Base-by-base conservation (phyloP, 805 yeast genomes). In the Tetrapisispora nanseiensis region DNA sequence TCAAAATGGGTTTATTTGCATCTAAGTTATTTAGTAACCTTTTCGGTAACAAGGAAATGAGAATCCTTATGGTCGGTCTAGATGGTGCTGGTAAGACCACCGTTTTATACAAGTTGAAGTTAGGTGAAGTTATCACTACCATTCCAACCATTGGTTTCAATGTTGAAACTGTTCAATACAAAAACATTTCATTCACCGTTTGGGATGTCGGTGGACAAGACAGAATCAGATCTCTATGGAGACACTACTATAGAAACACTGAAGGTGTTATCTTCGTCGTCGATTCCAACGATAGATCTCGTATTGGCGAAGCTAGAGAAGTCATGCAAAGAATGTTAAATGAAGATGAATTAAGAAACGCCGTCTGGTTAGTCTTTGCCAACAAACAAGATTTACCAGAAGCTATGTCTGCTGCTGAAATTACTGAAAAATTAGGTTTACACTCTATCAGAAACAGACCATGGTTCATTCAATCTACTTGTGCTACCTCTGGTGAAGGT, bases 131-230 rank as follows among this genome's bases (percentile, higher is more conserved):
- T 60, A 95, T 87, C 62, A 86, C 95, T 59, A 87, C 96, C 41
- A 87, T 87, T 62, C 97, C 96, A 69, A 87, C 96, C 55, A 87
- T 87, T 69, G 96, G 97, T 62, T 87, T 87, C 81, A 87, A 87
- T 67, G 97, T 87, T 56, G 97, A 87, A 72, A 87, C 96, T 48
- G 95, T 87, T 60, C 95, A 87, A 74, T 86, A 87, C 76, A 87
- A 87, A 75, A 87, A 87, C 80, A 86, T 87, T 68, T 82, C 95
- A 37, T 87, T 87, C 73, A 86, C 95, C 46, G 96, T 87, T 53
- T 87, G 97, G 97, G 97, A 90, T 78, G 96, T 90, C 57, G 97
- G 97, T 84, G 97, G 97, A 78, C 97, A 90, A 75, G 96, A 87
- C 70, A 89, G 89, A 74, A 90, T 90, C 62, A 85, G 97, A 74